Evolutionary conservation across 176 grass and related monocot genomes (phyloP), one percentile per base, ranked within the genome.

Genomic region (Carex pumila): DNA sequence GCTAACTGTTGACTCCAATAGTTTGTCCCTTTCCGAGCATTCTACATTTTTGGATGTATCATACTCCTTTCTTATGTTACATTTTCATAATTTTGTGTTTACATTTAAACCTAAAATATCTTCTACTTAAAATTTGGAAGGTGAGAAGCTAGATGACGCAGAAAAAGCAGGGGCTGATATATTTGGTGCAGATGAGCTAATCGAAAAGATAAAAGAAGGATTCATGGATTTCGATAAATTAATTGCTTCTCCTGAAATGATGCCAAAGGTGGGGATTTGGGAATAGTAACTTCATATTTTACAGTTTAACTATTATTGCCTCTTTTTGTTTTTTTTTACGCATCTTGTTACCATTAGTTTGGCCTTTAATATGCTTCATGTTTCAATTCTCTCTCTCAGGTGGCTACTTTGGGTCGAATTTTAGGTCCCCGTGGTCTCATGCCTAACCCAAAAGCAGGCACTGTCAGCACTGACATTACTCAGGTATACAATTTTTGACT

Each of bases 171-270:
- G 97, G 29, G 93, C 97, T 89, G 93, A 99, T 88, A 84, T 99
- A 63, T 87, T 94, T 84, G 97, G 97, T 79, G 91, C 84, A 81
- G 97, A 99, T 65, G 97, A 99, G 1, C 81, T 99, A 67, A 99
- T 99, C 61, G 91, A 96, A 71, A 88, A 92, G 88, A 92, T 99
- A 86, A 99, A 96, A 87, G 92, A 94, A 81, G 97, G 97, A 68
- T 99, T 95, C 61, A 99, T 99, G 97, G 91, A 92, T 12, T 99
- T 99, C 41, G 97, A 92, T 84, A 99, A 96, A 84, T 94, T 99
- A 88, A 99, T 99, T 89, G 93, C 97, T 65, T 88, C 93, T 75
- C 97, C 97, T 86, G 97, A 99, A 90, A 99, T 99, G 93, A 99
- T 99, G 97, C 97, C 97, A 59, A 99, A 99, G 97, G 93, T 94